Evolutionary conservation across 257 asterid genomes (phyloP), one percentile per base, ranked within the genome.

Genomic region (Thymus mandschuricus): DNA sequence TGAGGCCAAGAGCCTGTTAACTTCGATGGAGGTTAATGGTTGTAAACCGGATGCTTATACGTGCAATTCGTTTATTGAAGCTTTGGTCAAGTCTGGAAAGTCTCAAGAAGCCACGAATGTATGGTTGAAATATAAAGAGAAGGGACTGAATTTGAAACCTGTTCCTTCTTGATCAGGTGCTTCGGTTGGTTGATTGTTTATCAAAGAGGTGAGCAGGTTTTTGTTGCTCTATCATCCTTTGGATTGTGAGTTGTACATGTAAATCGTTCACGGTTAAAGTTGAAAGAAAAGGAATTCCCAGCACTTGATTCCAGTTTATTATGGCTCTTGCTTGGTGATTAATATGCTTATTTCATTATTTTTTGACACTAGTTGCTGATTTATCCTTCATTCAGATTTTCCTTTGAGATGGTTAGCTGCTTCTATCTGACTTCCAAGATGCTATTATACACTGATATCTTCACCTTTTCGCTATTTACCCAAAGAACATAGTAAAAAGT

Each of bases 1-100:
- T 66, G 96, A 94, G 79, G 96, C 97, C 7, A 82, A 80, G 71
- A 80, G 60, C 49, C 74, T 91, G 75, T 84, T 94, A 73, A 12
- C 63, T 62, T 87, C 86, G 59, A 94, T 94, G 96, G 96, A 89
- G 81, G 80, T 64, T 54, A 84, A 82, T 72, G 95, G 96, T 60
- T 91, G 96, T 70, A 49, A 38, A 21, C 96, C 95, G 3, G 95
- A 94, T 81, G 84, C 83, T 62, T 79, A 69, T 75, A 74, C 83
- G 15, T 94, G 96, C 71, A 81, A 80, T 77, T 77, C 80, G 1
- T 82, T 83, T 55, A 65, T 86, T 61, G 85, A 77, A 48, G 81
- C 78, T 52, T 72, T 91, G 75, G 82, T 85, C 62, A 87, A 85
- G 79, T 81, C 85, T 6, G 83, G 84, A 49, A 82, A 75, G 57